Conservation (phyloP, 2,329 filamentous ascomycete genomes). For the Monosporascus sp. region DNA sequence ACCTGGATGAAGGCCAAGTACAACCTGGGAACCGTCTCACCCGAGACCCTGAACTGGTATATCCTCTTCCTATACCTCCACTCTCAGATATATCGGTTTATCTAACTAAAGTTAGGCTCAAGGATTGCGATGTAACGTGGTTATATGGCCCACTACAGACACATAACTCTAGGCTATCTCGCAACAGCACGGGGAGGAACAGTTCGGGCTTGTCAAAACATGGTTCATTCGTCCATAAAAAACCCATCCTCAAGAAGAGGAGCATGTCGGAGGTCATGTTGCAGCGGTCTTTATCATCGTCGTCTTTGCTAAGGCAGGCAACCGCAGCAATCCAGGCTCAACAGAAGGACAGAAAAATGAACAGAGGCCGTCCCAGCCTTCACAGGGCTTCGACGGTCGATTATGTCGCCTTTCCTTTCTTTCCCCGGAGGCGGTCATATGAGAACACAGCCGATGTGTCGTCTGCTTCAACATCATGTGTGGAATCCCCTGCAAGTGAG, state of each 20-base stretch:
- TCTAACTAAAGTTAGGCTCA: constrained; percentile 61
- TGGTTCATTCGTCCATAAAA: constrained; percentile 69
- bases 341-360: constrained; percentile 50
- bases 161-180: constrained; percentile 51
- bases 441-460: constrained; percentile 61
- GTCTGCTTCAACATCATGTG: constrained; percentile 66
- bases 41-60: constrained; percentile 90
- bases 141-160: constrained; percentile 89
- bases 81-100: constrained; percentile 4
- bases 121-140: constrained; percentile 97
- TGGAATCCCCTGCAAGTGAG: constrained; percentile 57
- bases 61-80: constrained; percentile 24
- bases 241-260: constrained; percentile 92
- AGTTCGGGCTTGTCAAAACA: constrained; percentile 46
- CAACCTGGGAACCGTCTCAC: constrained; percentile 78
- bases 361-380: constrained; percentile 49
- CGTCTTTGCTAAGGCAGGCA: constrained; percentile 84
- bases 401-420: constrained; percentile 60
- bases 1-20: constrained; percentile 95
- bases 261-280: constrained; percentile 96
- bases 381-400: constrained; percentile 60
- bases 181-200: constrained; percentile 34
- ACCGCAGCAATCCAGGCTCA: constrained; percentile 82
- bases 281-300: constrained; percentile 79
- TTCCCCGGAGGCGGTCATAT: constrained; percentile 54